These are phyloP conservation scores for Lachancea sp. DNA, from an alignment of 805 yeast genomes.

Conservation along the genomic window DNA sequence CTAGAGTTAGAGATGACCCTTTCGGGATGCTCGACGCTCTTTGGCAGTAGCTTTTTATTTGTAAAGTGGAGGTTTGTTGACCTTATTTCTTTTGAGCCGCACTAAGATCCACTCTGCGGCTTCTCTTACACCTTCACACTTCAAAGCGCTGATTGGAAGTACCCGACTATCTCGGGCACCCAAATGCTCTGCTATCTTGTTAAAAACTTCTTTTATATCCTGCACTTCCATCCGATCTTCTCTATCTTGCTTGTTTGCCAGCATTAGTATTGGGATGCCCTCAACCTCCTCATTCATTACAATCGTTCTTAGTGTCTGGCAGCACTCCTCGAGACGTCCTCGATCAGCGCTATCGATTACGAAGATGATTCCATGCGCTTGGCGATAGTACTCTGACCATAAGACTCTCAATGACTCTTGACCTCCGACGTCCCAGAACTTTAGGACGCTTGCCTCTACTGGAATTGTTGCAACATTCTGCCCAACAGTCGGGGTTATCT, in stretches of 20 bases:
- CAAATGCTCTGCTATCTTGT: constrained; percentile 72
- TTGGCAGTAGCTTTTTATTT: constrained; percentile 14
- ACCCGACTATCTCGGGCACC: constrained; percentile 90
- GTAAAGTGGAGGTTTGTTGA: constrained; percentile 35
- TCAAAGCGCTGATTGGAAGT: constrained; percentile 77
- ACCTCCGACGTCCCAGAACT: constrained; percentile 97
- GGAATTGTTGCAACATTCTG: constrained; percentile 65
- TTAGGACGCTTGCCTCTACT: constrained; percentile 43
- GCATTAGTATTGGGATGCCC: constrained; percentile 86
- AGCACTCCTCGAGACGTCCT: constrained; percentile 76
- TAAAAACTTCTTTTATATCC: constrained; percentile 75
- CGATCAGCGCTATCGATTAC: constrained; percentile 89
- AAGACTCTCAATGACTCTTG: constrained; percentile 75
- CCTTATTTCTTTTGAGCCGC: constrained; percentile 48
- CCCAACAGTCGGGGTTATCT: constrained; percentile 90
- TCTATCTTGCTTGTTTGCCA: constrained; percentile 90
- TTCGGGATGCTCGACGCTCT: too few species aligned
- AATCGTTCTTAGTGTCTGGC: constrained; percentile 48
- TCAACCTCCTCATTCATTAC: constrained; percentile 57
- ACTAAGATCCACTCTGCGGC: constrained; percentile 85
- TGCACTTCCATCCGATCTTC: constrained; percentile 65
- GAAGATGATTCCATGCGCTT: constrained; percentile 87
- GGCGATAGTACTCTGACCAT: constrained; percentile 83
- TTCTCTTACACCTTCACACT: constrained; percentile 74
- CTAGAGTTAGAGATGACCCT: too few species aligned